Evolutionary conservation across 805 yeast species (phyloP), one percentile per base, ranked within the genome.

Genomic region (Pichia paraexigua): DNA sequence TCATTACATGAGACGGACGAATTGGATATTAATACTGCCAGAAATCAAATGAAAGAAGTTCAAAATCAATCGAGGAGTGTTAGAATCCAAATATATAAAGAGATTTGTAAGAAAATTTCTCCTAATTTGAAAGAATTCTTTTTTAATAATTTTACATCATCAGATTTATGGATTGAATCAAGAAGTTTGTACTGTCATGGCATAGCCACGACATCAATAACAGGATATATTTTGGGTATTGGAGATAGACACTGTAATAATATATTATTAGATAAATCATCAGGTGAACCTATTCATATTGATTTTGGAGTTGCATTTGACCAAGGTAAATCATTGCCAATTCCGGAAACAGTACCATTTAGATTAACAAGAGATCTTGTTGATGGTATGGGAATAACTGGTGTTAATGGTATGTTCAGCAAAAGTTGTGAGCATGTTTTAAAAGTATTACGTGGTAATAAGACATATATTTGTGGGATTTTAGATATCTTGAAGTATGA

Each of bases 271-370:
- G 97, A 94, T 64, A 73, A 74, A 46, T 61, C 65, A n/a, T 76
- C 87, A 0, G 98, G 98, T 0, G 97, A 91, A 59, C 95, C 97
- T 0, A 83, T 94, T 25, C 99, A 95, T 64, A 95, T 94, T 58
- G 99, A 94, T 66, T 70, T 94, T 18, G 99, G 99, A 0, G 91
- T 94, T 44, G 95, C 98, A 0, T 94, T 94, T 70, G 99, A 94
- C 64, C 97, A 90, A 61, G 99, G 98, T 0, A 82, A 78, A 59
- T 68, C 82, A 15, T 71, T 94, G 41, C 84, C 92, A 0, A 78
- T 92, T 10, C 99, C 99, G 0, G 99, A 94, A 61, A 76, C 86
- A 0, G 96, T 95, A 7, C 99, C 99, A 5, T 95, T 94, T 63
- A 70, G 99, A 55, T 70, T 95, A 37, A 88, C 98, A 0, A 72